Conservation (phyloP, 2,329 filamentous ascomycete species). For the Alternaria incomplexa region DNA sequence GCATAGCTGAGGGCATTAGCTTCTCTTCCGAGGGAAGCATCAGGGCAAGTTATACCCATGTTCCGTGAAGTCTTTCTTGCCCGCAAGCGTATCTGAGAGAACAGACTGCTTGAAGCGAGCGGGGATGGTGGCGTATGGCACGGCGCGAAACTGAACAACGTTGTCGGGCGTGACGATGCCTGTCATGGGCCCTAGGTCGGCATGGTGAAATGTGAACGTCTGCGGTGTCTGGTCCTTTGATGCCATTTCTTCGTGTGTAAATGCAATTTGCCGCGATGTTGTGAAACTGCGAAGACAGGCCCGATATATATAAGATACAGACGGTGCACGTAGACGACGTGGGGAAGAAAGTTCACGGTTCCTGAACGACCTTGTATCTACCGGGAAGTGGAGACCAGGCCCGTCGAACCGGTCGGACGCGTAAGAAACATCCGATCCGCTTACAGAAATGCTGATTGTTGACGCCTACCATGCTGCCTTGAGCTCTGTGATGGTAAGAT, state of each 20-base stretch:
- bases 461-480: neutral
- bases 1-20: constrained; percentile 17
- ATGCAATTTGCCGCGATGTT: no score
- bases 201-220: constrained; percentile 25
- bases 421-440: neutral
- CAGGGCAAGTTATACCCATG: constrained; percentile 13
- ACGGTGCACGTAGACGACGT: neutral
- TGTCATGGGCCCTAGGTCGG: constrained; percentile 21
- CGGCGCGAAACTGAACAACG: constrained; percentile 33
- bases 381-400: neutral
- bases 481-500: neutral
- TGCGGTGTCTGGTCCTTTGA: neutral
- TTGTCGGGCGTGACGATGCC: constrained; percentile 24
- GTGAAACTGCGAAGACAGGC: neutral
- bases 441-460: neutral
- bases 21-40: neutral
- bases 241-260: neutral
- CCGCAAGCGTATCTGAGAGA: constrained; percentile 9
- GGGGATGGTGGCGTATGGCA: constrained; percentile 30
- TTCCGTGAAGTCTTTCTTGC: constrained; percentile 21
- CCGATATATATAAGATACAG: neutral
- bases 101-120: constrained; percentile 30
- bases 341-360: no score
- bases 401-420: neutral
- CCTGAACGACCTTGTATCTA: no score